phyloP scores from a whole-genome alignment of 169 alveolate species.

The Plasmodium inui region DNA sequence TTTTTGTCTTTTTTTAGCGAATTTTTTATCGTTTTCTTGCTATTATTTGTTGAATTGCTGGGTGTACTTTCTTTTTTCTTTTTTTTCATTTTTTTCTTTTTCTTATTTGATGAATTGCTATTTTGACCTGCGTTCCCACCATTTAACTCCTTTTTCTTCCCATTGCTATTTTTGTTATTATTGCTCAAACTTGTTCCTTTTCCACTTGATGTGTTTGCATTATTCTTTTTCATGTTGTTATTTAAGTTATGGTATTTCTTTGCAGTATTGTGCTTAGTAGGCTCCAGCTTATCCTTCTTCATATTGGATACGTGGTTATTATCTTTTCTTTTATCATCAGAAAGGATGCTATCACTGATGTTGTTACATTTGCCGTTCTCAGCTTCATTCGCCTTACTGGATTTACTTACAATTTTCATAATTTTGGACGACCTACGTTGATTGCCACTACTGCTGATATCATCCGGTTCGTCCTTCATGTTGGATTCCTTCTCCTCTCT shows the following conservation, averaged over 20 bases:
- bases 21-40: slow-evolving; percentile 14
- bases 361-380: slow-evolving; percentile 1
- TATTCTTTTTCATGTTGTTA: background rate
- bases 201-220: background rate
- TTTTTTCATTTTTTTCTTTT: slow-evolving; percentile 12
- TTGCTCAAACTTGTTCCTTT: background rate
- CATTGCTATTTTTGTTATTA: background rate
- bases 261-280: background rate
- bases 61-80: background rate
- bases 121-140: background rate
- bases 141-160: background rate
- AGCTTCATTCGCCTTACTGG: slow-evolving; percentile 1
- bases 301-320: background rate
- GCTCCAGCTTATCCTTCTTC: background rate
- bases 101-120: background rate
- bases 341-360: background rate
- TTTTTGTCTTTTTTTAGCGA: slow-evolving; percentile 18
- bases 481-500: background rate
- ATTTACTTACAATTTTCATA: background rate
- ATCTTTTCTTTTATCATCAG: slow-evolving; percentile 16
- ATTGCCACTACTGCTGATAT: background rate
- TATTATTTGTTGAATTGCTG: background rate
- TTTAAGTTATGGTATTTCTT: slow-evolving; percentile 7
- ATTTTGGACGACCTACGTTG: slow-evolving; percentile 15
- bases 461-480: slow-evolving; percentile 16